phyloP scores from a whole-genome alignment of 2,329 filamentous ascomycete genomes.

The Sodiomyces alkalinus region DNA sequence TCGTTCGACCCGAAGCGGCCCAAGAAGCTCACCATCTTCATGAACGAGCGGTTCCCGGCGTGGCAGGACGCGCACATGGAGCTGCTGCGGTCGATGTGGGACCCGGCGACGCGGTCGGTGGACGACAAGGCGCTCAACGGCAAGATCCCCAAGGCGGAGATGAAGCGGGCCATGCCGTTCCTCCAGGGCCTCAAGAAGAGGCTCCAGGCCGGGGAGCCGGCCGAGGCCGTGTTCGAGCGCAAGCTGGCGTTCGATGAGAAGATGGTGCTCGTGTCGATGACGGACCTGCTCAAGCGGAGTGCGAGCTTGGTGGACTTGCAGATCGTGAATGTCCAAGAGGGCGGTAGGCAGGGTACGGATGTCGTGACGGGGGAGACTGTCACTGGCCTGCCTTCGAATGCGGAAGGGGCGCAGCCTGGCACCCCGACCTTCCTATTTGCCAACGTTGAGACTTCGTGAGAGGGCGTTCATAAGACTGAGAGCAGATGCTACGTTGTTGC shows the following conservation, averaged over 20 bases:
- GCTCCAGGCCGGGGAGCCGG: constrained; percentile 54
- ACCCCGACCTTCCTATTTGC: constrained; percentile 72
- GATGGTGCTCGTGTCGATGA: constrained; percentile 60
- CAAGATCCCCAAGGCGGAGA: constrained; percentile 69
- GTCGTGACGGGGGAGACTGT: constrained; percentile 38
- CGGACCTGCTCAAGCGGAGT: constrained; percentile 62
- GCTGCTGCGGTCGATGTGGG: constrained; percentile 57
- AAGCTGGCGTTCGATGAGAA: constrained; percentile 81
- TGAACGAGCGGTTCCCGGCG: constrained; percentile 62
- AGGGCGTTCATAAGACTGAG: not conserved
- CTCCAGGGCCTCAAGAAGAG: constrained; percentile 77
- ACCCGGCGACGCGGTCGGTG: constrained; percentile 40
- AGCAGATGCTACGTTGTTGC: not conserved
- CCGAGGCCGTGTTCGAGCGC: constrained; percentile 59
- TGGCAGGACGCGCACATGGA: constrained; percentile 53
- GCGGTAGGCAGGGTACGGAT: constrained; percentile 46
- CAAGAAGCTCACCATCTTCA: constrained; percentile 82
- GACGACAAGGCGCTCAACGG: constrained; percentile 73
- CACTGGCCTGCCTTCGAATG: constrained; percentile 39
- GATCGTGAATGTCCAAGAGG: constrained; percentile 56
- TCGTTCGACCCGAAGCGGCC: constrained; percentile 80
- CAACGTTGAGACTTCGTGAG: constrained; percentile 43
- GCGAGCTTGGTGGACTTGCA: constrained; percentile 55
- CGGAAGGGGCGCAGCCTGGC: constrained; percentile 68
- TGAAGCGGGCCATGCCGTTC: constrained; percentile 98